These are phyloP conservation scores for Massariosphaeria phaeospora DNA, from an alignment of 495 filamentous ascomycete genomes.

Conservation along the genomic window DNA sequence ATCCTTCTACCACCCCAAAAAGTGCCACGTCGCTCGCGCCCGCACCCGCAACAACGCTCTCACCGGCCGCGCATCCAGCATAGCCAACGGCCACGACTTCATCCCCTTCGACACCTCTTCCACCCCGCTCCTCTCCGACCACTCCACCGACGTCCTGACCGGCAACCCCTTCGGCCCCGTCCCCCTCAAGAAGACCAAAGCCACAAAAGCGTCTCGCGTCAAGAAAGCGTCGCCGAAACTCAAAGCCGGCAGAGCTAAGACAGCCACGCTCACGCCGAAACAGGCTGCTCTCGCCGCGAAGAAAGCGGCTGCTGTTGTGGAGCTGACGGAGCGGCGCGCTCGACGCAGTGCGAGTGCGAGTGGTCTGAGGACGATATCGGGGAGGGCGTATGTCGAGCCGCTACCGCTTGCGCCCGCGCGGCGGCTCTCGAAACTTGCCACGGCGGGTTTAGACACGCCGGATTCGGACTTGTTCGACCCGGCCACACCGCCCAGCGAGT, in stretches of 20 bases:
- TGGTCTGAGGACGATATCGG: not conserved
- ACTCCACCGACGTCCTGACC: not conserved
- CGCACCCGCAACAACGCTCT: no score
- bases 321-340: not conserved
- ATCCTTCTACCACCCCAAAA: no score
- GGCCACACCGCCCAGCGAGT: no score
- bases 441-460: not conserved
- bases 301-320: not conserved
- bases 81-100: not conserved
- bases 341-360: not conserved
- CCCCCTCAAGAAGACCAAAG: not conserved
- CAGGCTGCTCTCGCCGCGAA: not conserved
- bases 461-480: not conserved
- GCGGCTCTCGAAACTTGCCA: not conserved
- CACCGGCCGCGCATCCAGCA: not conserved
- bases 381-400: conserved; percentile 7
- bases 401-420: conserved; percentile 7
- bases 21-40: no score
- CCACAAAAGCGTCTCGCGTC: not conserved
- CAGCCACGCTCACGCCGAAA: not conserved
- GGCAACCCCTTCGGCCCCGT: not conserved
- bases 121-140: not conserved
- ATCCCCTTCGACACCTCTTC: not conserved
- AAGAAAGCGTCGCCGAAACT: not conserved
- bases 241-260: not conserved